These are phyloP conservation scores for Delonix regia DNA, from an alignment of 306 rosid species.

Conservation along the genomic window DNA sequence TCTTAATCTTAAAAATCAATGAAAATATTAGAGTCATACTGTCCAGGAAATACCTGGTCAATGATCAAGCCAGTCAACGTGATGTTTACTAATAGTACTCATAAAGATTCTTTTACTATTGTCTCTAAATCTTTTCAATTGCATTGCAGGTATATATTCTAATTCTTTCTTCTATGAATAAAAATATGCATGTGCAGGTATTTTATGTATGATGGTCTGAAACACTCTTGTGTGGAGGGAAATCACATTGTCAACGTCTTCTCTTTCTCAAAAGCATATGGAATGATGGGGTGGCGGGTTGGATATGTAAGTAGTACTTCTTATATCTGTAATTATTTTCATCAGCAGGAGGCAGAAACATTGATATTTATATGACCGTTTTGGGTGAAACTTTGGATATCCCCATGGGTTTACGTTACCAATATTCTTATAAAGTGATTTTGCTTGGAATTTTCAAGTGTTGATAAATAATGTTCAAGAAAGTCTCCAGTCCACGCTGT, in stretches of 20 bases:
- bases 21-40: background rate
- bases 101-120: background rate
- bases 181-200: constrained; percentile 59
- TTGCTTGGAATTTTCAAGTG: background rate
- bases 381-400: constrained; percentile 13
- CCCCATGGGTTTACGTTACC: background rate
- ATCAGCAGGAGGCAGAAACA: background rate
- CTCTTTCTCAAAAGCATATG: constrained; percentile 95
- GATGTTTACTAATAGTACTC: background rate
- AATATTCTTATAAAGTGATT: background rate
- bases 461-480: background rate
- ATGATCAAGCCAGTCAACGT: background rate
- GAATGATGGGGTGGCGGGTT: constrained; percentile 99
- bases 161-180: background rate
- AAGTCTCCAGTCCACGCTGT: background rate
- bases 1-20: background rate
- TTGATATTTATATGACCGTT: background rate
- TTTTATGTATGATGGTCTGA: constrained; percentile 87
- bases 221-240: constrained; percentile 88
- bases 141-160: constrained; percentile 2
- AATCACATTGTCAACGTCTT: constrained; percentile 85
- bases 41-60: constrained; percentile 10
- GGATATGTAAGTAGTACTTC: constrained; percentile 76
- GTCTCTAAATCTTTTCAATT: background rate
- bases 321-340: constrained; percentile 3